phyloP scores from a whole-genome alignment of 2,329 filamentous ascomycete species.

The Paraphoma chrysanthemicola region DNA sequence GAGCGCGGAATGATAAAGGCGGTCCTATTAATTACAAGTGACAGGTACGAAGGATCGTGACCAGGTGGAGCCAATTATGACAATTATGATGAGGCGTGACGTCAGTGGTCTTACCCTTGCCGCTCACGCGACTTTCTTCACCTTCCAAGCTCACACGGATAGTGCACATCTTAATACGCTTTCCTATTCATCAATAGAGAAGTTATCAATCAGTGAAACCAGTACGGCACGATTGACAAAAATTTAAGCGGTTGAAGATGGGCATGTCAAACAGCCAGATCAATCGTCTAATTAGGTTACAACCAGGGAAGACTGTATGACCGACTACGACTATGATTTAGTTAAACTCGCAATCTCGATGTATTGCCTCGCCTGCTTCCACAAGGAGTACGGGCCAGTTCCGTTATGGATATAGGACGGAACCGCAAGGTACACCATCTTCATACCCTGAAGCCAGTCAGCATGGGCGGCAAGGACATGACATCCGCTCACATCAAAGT shows the following conservation, averaged over 20 bases:
- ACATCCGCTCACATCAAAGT: constrained; percentile 4
- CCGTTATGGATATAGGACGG: constrained; percentile 7
- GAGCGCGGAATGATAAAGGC: background rate
- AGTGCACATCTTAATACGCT: too few species aligned
- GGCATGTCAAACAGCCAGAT: too few species aligned
- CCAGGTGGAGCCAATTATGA: constrained; percentile 7
- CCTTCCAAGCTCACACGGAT: background rate
- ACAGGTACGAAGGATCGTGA: background rate
- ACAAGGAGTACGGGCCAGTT: constrained; percentile 5
- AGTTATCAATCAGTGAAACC: too few species aligned
- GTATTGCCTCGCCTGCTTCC: constrained; percentile 5
- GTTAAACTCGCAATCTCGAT: background rate
- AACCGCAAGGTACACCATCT: constrained; percentile 3
- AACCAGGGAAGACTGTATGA: background rate
- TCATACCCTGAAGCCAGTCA: background rate
- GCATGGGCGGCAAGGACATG: background rate
- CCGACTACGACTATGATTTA: background rate
- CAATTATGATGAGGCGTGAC: constrained; percentile 12
- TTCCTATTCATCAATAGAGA: too few species aligned
- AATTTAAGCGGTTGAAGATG: too few species aligned
- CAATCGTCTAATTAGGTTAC: too few species aligned
- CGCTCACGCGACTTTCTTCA: background rate
- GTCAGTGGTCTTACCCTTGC: constrained; percentile 4
- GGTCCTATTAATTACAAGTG: constrained; percentile 3
- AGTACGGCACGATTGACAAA: too few species aligned